These are phyloP conservation scores for Raffaelea ambrosiae DNA, from an alignment of 2,329 filamentous ascomycete species.

Conservation along the genomic window DNA sequence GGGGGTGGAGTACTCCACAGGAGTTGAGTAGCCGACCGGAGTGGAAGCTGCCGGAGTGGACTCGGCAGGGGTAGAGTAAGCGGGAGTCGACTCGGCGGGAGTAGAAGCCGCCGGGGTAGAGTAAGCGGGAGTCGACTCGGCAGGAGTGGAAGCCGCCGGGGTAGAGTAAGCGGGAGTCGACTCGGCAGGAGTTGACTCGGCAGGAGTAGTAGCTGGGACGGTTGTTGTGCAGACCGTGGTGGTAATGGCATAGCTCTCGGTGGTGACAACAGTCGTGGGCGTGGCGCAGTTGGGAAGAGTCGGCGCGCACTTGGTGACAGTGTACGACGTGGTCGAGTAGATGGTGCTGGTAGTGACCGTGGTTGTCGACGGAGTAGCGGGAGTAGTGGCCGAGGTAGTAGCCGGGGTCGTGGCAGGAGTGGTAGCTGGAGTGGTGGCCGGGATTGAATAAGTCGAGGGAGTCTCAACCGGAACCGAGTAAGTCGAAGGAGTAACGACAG, in stretches of 20 bases:
- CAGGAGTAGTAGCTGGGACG: slow-evolving; percentile 2
- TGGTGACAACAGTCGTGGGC: slow-evolving; percentile 26
- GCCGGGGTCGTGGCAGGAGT: too few relatives aligned
- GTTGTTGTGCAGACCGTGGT: slow-evolving; percentile 24
- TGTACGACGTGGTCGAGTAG: slow-evolving; percentile 17
- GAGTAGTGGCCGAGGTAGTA: background rate
- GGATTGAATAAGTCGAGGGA: background rate
- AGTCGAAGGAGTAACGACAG: background rate
- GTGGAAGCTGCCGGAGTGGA: background rate
- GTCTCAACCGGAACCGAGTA: background rate
- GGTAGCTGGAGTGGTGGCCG: background rate
- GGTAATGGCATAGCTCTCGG: slow-evolving; percentile 18
- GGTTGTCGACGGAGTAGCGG: background rate
- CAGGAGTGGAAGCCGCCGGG: slow-evolving; percentile 26
- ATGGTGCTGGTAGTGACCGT: slow-evolving; percentile 13
- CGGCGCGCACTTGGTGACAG: slow-evolving; percentile 17
- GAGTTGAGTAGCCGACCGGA: background rate
- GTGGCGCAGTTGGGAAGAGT: slow-evolving; percentile 18
- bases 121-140: slow-evolving; percentile 17
- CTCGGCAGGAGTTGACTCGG: background rate
- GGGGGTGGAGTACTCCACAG: background rate
- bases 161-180: background rate
- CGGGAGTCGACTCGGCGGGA: background rate
- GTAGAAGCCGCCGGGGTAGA: slow-evolving; percentile 13
- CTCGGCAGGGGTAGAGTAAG: background rate